A percentile compares a stretch with the other conserved stretches of the same genome.
These are phyloP conservation scores for Phytophthora sojae DNA, from an alignment of 352 stramenopile species.

Conservation along the genomic window DNA sequence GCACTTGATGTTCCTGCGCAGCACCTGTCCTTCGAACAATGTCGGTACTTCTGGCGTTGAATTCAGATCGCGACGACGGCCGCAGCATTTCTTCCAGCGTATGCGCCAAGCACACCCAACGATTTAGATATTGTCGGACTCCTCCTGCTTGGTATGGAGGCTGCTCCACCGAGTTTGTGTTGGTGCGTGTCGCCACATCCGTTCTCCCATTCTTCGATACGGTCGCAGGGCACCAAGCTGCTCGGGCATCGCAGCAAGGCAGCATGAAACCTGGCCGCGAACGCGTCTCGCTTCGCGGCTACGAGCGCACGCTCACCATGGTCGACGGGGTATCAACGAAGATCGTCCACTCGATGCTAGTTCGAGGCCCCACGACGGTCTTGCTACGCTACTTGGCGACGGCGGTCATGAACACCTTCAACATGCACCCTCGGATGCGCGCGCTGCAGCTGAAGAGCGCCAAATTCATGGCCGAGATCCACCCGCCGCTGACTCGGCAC, in stretches of 20 bases:
- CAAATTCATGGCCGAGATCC: constrained; percentile 36
- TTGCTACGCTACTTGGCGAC: constrained; percentile 26
- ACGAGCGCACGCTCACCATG: constrained; percentile 7
- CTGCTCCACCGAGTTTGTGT: neutral
- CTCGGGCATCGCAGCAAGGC: neutral
- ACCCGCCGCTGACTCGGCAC: constrained; percentile 25
- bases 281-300: constrained; percentile 5
- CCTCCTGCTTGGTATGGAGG: neutral
- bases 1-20: neutral
- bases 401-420: constrained; percentile 41
- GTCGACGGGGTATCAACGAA: constrained; percentile 11
- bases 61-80: constrained; percentile 1
- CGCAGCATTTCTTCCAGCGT: neutral
- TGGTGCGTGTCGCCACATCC: neutral
- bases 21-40: neutral
- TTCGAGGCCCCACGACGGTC: constrained; percentile 14
- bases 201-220: neutral
- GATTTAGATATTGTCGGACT: constrained; percentile 15
- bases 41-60: neutral
- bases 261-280: constrained; percentile 7
- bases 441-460: constrained; percentile 25
- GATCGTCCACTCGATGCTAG: constrained; percentile 12
- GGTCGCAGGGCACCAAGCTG: neutral
- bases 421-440: constrained; percentile 47
- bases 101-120: constrained; percentile 1